phyloP scores from a whole-genome alignment of 2,329 filamentous ascomycete genomes.

The Aspergillus sp. region DNA sequence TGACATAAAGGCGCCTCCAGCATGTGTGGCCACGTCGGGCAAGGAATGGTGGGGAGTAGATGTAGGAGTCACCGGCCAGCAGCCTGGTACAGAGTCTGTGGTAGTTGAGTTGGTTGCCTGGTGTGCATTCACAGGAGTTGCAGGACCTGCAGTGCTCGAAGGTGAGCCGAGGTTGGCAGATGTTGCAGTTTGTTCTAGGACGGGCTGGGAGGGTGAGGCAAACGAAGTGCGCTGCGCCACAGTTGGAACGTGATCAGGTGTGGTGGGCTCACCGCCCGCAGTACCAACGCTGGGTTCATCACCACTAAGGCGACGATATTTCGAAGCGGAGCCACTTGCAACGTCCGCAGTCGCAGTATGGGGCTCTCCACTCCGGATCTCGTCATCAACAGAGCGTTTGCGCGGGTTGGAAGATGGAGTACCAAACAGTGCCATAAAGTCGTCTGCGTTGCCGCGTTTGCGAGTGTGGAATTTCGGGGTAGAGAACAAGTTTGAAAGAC shows the following conservation, averaged over 20 bases:
- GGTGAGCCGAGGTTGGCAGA: background rate
- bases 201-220: background rate
- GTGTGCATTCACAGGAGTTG: background rate
- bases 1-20: constrained; percentile 6
- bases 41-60: background rate
- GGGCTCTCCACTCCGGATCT: background rate
- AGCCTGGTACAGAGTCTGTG: background rate
- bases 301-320: constrained; percentile 15
- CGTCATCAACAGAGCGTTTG: constrained; percentile 16
- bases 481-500: too few species aligned
- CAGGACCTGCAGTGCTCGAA: background rate
- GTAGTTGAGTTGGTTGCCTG: background rate
- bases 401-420: background rate
- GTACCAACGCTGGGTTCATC: constrained; percentile 1
- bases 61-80: background rate
- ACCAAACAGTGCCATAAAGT: background rate
- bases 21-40: background rate
- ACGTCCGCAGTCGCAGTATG: background rate
- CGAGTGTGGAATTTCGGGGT: background rate
- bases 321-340: background rate
- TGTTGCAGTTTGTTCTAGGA: background rate
- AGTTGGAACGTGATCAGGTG: background rate
- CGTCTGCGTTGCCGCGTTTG: background rate
- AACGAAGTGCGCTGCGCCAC: background rate
- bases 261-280: background rate